A percentile compares a stretch with the other conserved stretches of the same genome.
Evolutionary conservation across 768 basidiomycete species (phyloP).

Genomic region (Lentinula aciculospora): DNA sequence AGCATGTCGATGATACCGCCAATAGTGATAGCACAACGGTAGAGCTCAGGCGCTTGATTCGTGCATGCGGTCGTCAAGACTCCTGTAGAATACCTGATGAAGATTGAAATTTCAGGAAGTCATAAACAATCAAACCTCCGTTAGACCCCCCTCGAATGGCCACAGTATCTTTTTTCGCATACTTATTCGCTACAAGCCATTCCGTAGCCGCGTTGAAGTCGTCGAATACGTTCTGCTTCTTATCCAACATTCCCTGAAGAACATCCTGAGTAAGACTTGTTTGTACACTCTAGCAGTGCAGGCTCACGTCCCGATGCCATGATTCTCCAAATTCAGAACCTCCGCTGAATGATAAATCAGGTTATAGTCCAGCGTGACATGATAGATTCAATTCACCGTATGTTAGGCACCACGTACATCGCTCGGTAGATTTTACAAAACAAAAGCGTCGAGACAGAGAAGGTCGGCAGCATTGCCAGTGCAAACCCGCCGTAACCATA

Average conservation of each 20-base stretch:
- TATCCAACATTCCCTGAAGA: slow-evolving; percentile 2
- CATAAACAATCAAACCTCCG: not conserved
- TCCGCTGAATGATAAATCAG: not conserved
- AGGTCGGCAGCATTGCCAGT: not conserved
- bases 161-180: not conserved
- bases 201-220: slow-evolving; percentile 2
- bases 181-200: slow-evolving; percentile 3
- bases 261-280: not conserved
- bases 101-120: not conserved
- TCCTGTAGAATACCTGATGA: not conserved
- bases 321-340: slow-evolving; percentile 5
- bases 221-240: slow-evolving; percentile 5
- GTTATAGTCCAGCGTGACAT: not conserved
- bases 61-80: slow-evolving; percentile 2
- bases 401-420: slow-evolving; percentile 3
- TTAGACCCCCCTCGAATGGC: slow-evolving; percentile 2
- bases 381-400: not conserved
- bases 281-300: not conserved
- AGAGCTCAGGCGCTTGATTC: slow-evolving; percentile 4
- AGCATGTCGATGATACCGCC: slow-evolving; percentile 6
- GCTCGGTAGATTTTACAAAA: slow-evolving; percentile 4
- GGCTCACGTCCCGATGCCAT: slow-evolving; percentile 2
- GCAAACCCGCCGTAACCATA: slow-evolving; percentile 4
- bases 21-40: slow-evolving; percentile 1
- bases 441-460: slow-evolving; percentile 2